phyloP scores from a whole-genome alignment of 192 early-diverging fungal genomes.

The Chytriomyces hyalinus region DNA sequence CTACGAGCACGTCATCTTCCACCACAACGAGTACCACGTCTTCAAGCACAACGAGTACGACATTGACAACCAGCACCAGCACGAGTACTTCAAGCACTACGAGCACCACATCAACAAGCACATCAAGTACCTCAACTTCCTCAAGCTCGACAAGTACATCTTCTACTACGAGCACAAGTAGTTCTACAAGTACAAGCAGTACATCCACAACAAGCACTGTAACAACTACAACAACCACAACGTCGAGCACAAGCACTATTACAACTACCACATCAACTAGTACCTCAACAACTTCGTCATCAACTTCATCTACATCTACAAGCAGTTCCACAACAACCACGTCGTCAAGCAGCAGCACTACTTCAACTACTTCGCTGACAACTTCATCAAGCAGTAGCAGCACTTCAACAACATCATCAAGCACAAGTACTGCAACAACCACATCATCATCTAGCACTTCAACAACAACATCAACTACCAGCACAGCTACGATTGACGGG shows the following conservation, averaged over 20 bases:
- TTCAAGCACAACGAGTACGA: background rate
- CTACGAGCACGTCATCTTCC: background rate
- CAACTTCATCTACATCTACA: background rate
- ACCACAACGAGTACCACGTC: background rate
- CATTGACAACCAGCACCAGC: background rate
- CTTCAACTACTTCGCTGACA: background rate
- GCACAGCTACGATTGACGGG: background rate
- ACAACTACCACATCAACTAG: constrained; percentile 34
- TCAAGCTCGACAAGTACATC: background rate
- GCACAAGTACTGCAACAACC: background rate
- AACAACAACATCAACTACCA: constrained; percentile 7
- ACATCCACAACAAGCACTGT: constrained; percentile 5
- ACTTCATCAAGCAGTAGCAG: background rate
- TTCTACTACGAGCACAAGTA: background rate
- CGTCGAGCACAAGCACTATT: constrained; percentile 8
- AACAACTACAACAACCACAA: background rate
- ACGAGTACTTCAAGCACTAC: constrained; percentile 17
- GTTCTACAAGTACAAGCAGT: background rate
- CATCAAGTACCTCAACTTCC: background rate
- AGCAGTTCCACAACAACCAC: background rate
- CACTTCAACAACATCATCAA: background rate
- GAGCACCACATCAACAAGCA: background rate
- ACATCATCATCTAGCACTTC: constrained; percentile 1
- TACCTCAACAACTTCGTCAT: constrained; percentile 23
- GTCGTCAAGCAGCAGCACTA: background rate